Evolutionary conservation across 2,329 filamentous ascomycete species (phyloP), one percentile per base, ranked within the genome.

Genomic region (Aspergillaceae sp.): DNA sequence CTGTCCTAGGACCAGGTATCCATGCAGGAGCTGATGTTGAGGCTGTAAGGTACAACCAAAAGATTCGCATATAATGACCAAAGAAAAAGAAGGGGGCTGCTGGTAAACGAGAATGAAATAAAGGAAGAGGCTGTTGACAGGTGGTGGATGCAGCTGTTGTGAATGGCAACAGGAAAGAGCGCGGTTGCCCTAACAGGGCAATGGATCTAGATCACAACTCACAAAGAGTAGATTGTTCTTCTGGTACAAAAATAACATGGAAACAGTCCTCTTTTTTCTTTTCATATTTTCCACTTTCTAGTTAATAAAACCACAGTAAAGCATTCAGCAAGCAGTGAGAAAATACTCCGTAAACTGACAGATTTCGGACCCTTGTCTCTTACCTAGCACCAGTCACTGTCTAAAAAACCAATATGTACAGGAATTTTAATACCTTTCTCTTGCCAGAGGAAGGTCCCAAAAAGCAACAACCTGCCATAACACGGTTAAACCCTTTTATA

Each of bases 381-480:
- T 34, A 28, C 27, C 34, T 19, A 32, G 43, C 36, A n/a, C 30
- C 26, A 32, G 36, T 45, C 38, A 45, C 40, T 41, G 42, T 43
- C 43, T 42, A 48, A 42, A 35, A 44, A 46, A 41, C 48, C 45
- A 56, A 59, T 61, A 62, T 63, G 44, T 63, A 63, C 59, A 63
- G 48, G 49, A 44, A 54, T 60, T 56, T 51, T 49, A 48, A 47
- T 48, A 47, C 46, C 47, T 46, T 52, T 53, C 50, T 53, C 41
- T 41, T 34, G 43, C 19, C 48, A 50, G 40, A 48, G 55, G 47
- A 46, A 51, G 38, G 45, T 46, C 50, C 48, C 46, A 30, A 49
- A 44, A 49, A 44, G 30, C 43, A 47, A 52, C 57, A 46, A 46
- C 58, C 58, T 51, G 55, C 55, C 56, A 48, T 19, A 19, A 19